Evolutionary conservation across 495 filamentous ascomycete species (phyloP).

Genomic region (Elasticomyces elasticus): DNA sequence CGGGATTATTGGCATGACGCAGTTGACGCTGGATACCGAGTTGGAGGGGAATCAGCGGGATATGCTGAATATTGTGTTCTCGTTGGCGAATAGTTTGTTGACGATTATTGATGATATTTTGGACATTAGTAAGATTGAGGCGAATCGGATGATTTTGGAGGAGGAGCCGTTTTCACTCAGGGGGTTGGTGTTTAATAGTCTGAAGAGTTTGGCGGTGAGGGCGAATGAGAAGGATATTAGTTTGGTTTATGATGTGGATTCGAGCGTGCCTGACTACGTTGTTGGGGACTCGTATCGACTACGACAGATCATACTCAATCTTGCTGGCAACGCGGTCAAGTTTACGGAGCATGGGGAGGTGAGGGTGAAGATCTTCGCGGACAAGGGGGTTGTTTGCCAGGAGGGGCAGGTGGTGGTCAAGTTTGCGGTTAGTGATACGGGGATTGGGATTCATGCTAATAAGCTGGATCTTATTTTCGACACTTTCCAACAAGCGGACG

Average conservation of each 20-base stretch:
- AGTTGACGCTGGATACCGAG: slow-evolving; percentile 91
- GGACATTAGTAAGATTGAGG: slow-evolving; percentile 98
- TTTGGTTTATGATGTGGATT: slow-evolving; percentile 88
- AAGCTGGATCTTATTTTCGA: slow-evolving; percentile 98
- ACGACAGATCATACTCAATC: slow-evolving; percentile 83
- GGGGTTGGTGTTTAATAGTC: slow-evolving; percentile 91
- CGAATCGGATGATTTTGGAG: slow-evolving; percentile 98
- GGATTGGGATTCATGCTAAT: slow-evolving; percentile 91
- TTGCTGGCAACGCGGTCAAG: slow-evolving; percentile 80
- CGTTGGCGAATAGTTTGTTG: slow-evolving; percentile 89
- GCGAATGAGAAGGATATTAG: slow-evolving; percentile 96
- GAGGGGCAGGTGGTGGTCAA: slow-evolving; percentile 84
- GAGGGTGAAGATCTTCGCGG: slow-evolving; percentile 80
- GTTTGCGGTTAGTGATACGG: slow-evolving; percentile 93
- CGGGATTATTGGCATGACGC: slow-evolving; percentile 86
- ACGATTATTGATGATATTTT: slow-evolving; percentile 99
- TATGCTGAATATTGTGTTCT: slow-evolving; percentile 98
- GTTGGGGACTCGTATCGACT: slow-evolving; percentile 95
- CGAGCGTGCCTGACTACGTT: slow-evolving; percentile 90
- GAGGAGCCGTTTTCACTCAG: slow-evolving; percentile 93
- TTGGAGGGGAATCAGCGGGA: slow-evolving; percentile 90
- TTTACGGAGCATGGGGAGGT: slow-evolving; percentile 98
- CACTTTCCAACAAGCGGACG: slow-evolving; percentile 98
- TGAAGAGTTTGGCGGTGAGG: slow-evolving; percentile 92
- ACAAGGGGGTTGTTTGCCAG: slow-evolving; percentile 54